phyloP scores from a whole-genome alignment of 2,329 filamentous ascomycete species.

The Aspergillus versicolor region DNA sequence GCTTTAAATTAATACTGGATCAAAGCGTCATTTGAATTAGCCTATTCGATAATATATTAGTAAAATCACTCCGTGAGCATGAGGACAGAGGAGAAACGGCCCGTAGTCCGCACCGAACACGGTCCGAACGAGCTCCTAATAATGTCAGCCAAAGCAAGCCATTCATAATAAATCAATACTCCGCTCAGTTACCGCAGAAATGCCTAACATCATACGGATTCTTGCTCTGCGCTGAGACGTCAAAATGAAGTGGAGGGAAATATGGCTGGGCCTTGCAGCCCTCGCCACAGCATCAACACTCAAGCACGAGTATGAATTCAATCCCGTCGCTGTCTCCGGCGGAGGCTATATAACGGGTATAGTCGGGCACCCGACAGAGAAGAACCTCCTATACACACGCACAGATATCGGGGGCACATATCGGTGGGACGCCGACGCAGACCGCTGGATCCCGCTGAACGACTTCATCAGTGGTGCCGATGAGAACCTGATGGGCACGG shows the following conservation, averaged over 20 bases:
- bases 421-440: conserved; percentile 8
- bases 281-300: conserved; percentile 1
- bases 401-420: conserved; percentile 17
- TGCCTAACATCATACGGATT: too few species aligned
- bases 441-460: conserved; percentile 17
- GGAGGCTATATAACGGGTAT: conserved; percentile 19
- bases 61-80: not conserved
- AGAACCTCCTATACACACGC: conserved; percentile 14
- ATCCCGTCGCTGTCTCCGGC: conserved; percentile 13
- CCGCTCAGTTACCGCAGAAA: too few species aligned
- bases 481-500: conserved; percentile 16
- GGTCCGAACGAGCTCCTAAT: not conserved
- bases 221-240: too few species aligned
- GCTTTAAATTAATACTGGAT: not conserved
- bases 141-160: too few species aligned
- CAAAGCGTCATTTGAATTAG: not conserved
- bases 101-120: conserved; percentile 2
- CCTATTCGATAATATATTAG: too few species aligned
- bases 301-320: conserved; percentile 12
- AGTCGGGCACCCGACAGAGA: conserved; percentile 14
- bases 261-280: not conserved
- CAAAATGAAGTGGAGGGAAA: not conserved
- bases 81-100: not conserved
- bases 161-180: too few species aligned
- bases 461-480: conserved; percentile 14